These are phyloP conservation scores for Aspergillus persii DNA, from an alignment of 2,329 filamentous ascomycete species.

Conservation along the genomic window DNA sequence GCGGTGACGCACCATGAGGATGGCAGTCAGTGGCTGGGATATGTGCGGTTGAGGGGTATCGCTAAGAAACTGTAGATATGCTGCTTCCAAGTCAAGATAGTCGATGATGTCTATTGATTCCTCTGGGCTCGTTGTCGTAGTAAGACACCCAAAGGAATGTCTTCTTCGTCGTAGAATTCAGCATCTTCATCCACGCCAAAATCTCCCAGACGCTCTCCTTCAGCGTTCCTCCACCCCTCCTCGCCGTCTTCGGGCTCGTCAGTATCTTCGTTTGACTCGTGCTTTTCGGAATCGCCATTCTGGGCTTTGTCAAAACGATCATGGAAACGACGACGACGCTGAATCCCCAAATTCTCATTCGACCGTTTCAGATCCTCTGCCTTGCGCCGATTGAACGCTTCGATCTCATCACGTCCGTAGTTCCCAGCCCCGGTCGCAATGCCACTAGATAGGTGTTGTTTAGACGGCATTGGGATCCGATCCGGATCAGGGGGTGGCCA, in stretches of 20 bases:
- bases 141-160: conserved; percentile 57
- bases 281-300: conserved; percentile 19
- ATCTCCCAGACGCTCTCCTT: conserved; percentile 61
- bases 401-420: conserved; percentile 44
- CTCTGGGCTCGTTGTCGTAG: conserved; percentile 39
- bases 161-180: conserved; percentile 64
- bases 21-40: conserved; percentile 52
- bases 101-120: not conserved
- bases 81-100: not conserved
- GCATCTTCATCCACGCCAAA: conserved; percentile 65
- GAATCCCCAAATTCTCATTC: conserved; percentile 33
- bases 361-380: conserved; percentile 49
- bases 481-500: conserved; percentile 53
- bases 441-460: conserved; percentile 10
- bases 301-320: conserved; percentile 31
- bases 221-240: conserved; percentile 61
- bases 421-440: conserved; percentile 27
- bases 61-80: conserved; percentile 29
- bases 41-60: conserved; percentile 46
- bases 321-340: conserved; percentile 43
- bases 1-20: conserved; percentile 58
- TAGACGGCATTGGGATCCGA: conserved; percentile 42
- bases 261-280: conserved; percentile 19
- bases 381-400: conserved; percentile 56
- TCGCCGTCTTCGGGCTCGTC: conserved; percentile 48